Percentiles rank a stretch among this genome's conserved stretches.
Conservation (phyloP, 2,329 filamentous ascomycete species). For the Aspergillus brunneoviolaceus region DNA sequence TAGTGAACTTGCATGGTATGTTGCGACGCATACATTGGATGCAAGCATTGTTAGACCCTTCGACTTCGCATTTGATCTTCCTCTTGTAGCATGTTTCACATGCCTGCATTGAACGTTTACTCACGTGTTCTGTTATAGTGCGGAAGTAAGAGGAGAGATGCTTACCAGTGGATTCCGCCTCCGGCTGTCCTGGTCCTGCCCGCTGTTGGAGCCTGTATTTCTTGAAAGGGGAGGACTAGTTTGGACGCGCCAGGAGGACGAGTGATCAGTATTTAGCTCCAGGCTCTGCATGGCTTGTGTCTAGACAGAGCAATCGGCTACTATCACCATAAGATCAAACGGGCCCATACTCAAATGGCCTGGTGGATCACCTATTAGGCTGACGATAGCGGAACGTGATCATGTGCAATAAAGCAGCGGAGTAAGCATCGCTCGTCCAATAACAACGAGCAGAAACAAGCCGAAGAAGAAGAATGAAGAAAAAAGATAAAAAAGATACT, state of each 20-base stretch:
- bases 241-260: conserved; percentile 11
- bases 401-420: background rate
- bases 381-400: background rate
- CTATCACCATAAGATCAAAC: conserved; percentile 11
- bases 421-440: background rate
- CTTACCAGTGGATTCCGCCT: conserved; percentile 26
- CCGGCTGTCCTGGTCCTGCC: conserved; percentile 10
- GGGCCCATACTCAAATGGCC: conserved; percentile 9
- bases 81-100: conserved; percentile 90
- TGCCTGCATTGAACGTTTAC: conserved; percentile 53
- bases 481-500: background rate
- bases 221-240: conserved; percentile 6
- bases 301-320: conserved; percentile 1
- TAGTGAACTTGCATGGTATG: conserved; percentile 87
- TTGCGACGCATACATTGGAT: conserved; percentile 93
- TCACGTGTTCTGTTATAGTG: conserved; percentile 5
- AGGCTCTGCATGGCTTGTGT: conserved; percentile 21
- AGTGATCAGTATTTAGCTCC: conserved; percentile 3
- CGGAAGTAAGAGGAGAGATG: conserved; percentile 1
- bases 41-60: conserved; percentile 69
- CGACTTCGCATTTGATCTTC: conserved; percentile 90
- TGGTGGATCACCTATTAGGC: conserved; percentile 4
- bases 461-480: background rate
- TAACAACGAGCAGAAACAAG: background rate
- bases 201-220: conserved; percentile 9